phyloP scores from a whole-genome alignment of 495 filamentous ascomycete genomes.

The Choiromyces venosus region DNA sequence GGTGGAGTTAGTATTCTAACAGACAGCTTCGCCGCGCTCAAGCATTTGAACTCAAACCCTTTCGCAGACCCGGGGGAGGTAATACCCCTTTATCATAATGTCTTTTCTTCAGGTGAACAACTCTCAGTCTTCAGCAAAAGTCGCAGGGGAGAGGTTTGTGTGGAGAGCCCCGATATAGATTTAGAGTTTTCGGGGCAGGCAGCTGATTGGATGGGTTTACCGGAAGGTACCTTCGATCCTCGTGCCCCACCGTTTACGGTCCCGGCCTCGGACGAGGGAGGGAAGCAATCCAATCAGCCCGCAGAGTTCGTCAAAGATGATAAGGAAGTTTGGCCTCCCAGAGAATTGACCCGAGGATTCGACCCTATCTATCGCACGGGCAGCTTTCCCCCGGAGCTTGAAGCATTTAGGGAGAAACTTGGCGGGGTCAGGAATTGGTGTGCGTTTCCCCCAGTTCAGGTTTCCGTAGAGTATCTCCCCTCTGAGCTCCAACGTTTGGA shows the following conservation, averaged over 20 bases:
- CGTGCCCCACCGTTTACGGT: neutral
- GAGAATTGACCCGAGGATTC: constrained; percentile 17
- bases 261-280: neutral
- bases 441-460: constrained; percentile 21
- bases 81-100: neutral
- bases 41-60: neutral
- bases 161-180: neutral
- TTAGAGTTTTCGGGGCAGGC: neutral
- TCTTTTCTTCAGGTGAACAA: neutral
- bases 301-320: neutral
- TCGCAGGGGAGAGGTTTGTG: neutral
- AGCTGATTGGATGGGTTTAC: neutral
- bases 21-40: neutral
- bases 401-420: constrained; percentile 12
- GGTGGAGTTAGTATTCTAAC: neutral
- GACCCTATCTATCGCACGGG: constrained; percentile 6
- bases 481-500: constrained; percentile 22
- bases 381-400: neutral
- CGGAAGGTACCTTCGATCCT: constrained; percentile 10
- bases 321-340: constrained; percentile 15
- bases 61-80: neutral
- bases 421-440: constrained; percentile 28
- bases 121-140: neutral
- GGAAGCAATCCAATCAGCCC: neutral
- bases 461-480: constrained; percentile 29